These are phyloP conservation scores for Lunularia cruciata DNA, from an alignment of 225 moss, liverwort and hornwort species.

Conservation along the genomic window DNA sequence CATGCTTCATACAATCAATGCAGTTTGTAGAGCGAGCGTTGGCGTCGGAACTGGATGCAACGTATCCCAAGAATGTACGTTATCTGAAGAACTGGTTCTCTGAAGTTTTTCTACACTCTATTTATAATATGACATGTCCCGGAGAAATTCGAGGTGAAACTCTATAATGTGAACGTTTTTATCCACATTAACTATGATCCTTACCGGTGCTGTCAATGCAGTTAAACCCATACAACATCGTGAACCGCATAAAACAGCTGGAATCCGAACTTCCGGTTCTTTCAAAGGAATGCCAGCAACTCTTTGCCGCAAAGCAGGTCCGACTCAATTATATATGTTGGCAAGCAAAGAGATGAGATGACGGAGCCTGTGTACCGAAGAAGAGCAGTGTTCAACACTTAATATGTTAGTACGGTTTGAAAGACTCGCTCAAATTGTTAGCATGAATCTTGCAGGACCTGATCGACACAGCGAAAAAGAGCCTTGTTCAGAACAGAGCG, in stretches of 20 bases:
- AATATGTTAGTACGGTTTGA: neutral
- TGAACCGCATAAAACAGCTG: constrained; percentile 42
- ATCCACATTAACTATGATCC: too few relatives aligned
- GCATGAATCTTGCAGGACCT: constrained; percentile 25
- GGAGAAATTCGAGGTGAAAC: too few relatives aligned
- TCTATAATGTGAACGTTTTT: neutral
- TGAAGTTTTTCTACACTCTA: too few relatives aligned
- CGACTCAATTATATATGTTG: neutral
- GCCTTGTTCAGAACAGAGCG: constrained; percentile 42
- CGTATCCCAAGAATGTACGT: constrained; percentile 37
- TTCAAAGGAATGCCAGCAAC: constrained; percentile 38
- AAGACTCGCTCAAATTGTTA: neutral
- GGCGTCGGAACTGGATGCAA: constrained; percentile 31
- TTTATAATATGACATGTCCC: neutral
- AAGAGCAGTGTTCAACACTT: neutral
- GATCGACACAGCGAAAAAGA: constrained; percentile 39
- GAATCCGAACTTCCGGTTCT: constrained; percentile 39
- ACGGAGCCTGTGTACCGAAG: neutral
- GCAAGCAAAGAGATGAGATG: too few relatives aligned
- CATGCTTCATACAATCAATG: too few relatives aligned
- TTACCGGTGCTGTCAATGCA: constrained; percentile 7
- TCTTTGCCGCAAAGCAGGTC: constrained; percentile 44
- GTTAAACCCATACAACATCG: constrained; percentile 42
- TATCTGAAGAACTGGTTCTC: neutral
- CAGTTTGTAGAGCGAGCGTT: constrained; percentile 42